These are phyloP conservation scores for Aphanomyces astaci DNA, from an alignment of 352 stramenopile genomes.

Conservation along the genomic window DNA sequence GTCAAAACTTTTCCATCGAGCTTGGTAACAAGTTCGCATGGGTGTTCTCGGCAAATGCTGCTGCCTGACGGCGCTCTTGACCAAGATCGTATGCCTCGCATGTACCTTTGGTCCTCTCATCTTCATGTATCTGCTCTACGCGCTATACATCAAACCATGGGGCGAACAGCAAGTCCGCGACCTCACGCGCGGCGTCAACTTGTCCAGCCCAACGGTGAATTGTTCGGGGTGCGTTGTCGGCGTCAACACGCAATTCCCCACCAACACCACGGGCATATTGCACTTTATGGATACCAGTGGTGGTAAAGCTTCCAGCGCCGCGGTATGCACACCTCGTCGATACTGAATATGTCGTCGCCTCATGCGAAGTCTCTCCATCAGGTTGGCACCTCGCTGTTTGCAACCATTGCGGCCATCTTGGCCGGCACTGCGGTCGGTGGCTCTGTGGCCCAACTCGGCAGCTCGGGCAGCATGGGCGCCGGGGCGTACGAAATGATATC, in stretches of 20 bases:
- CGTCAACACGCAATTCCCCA: conserved; percentile 76
- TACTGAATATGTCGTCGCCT: too few species aligned
- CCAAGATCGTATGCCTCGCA: conserved; percentile 17
- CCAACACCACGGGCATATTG: conserved; percentile 47
- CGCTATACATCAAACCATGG: conserved; percentile 42
- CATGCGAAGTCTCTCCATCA: not conserved
- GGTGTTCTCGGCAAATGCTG: conserved; percentile 22
- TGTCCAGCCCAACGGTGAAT: conserved; percentile 41
- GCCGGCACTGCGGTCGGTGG: not conserved
- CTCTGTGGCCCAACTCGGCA: not conserved
- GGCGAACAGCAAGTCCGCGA: conserved; percentile 62
- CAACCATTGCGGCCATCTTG: conserved; percentile 27
- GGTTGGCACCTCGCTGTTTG: conserved; percentile 54
- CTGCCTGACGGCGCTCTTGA: conserved; percentile 6
- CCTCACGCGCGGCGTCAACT: conserved; percentile 41
- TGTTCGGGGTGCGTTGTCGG: conserved; percentile 81
- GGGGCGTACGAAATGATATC: conserved; percentile 82
- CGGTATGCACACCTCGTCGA: conserved; percentile 26
- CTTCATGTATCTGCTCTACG: conserved; percentile 61
- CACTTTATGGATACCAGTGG: conserved; percentile 73
- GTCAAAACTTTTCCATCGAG: not conserved
- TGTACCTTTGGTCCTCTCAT: conserved; percentile 30
- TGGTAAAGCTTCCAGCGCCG: conserved; percentile 46
- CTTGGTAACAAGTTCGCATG: not conserved
- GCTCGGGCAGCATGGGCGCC: conserved; percentile 45